phyloP scores from a whole-genome alignment of 1,284 basidiomycete species.

The Cryptococcus wingfieldii region DNA sequence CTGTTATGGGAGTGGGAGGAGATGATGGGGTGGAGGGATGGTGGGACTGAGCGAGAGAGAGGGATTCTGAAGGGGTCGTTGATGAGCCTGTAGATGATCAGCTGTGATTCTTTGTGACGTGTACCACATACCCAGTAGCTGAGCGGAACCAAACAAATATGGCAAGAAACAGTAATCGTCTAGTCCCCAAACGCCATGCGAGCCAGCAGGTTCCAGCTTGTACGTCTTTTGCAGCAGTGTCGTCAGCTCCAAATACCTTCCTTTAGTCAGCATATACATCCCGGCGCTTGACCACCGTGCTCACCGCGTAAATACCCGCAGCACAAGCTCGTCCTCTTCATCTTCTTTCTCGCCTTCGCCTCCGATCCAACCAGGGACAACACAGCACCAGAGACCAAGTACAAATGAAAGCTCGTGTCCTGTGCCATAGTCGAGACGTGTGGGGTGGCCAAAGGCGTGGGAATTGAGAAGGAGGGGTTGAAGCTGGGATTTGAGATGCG shows the following conservation, averaged over 20 bases:
- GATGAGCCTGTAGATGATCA: slow-evolving; percentile 15
- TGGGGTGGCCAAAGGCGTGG: slow-evolving; percentile 79
- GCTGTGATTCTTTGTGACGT: background rate
- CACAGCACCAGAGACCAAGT: slow-evolving; percentile 59
- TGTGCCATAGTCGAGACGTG: slow-evolving; percentile 91
- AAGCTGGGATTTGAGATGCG: slow-evolving; percentile 61
- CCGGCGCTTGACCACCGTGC: background rate
- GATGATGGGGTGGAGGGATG: slow-evolving; percentile 2
- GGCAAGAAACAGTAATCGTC: slow-evolving; percentile 90
- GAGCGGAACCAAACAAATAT: slow-evolving; percentile 88
- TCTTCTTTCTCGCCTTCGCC: slow-evolving; percentile 22
- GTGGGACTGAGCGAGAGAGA: slow-evolving; percentile 20
- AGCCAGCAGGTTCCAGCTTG: slow-evolving; percentile 89
- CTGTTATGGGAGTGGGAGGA: slow-evolving; percentile 48
- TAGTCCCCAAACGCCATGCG: slow-evolving; percentile 96
- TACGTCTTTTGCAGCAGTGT: slow-evolving; percentile 87
- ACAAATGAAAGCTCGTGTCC: slow-evolving; percentile 90
- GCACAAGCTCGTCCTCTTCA: slow-evolving; percentile 47
- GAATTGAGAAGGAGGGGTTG: slow-evolving; percentile 52
- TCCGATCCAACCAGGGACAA: slow-evolving; percentile 38
- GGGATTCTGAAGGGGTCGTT: slow-evolving; percentile 25
- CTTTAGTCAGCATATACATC: background rate
- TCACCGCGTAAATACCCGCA: slow-evolving; percentile 47
- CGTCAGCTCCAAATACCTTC: slow-evolving; percentile 72
- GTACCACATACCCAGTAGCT: slow-evolving; percentile 57